phyloP scores from a whole-genome alignment of 768 basidiomycete genomes.

The Xerocomus potaroensis region DNA sequence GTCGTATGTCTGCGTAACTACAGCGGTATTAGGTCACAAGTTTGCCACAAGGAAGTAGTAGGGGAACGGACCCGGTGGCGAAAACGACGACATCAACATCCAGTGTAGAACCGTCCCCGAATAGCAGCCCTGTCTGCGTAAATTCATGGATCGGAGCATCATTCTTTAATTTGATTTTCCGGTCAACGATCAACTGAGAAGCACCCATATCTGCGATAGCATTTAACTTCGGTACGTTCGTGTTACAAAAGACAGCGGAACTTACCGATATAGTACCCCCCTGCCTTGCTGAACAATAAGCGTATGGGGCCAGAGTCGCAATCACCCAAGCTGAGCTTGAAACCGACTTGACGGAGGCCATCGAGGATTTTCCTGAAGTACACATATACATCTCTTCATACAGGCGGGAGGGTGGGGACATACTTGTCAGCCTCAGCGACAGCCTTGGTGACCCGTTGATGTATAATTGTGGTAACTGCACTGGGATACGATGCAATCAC shows the following conservation, averaged over 20 bases:
- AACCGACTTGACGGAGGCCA: slow-evolving; percentile 53
- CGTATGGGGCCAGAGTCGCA: slow-evolving; percentile 49
- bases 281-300: slow-evolving; percentile 44
- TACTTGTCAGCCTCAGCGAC: slow-evolving; percentile 58
- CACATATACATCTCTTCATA: background rate
- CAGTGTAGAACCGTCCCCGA: slow-evolving; percentile 34
- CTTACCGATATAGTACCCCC: slow-evolving; percentile 67
- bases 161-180: slow-evolving; percentile 43
- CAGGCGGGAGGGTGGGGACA: slow-evolving; percentile 7
- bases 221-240: background rate
- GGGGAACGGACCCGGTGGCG: slow-evolving; percentile 25
- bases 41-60: background rate
- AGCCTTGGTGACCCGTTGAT: slow-evolving; percentile 34
- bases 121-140: slow-evolving; percentile 24
- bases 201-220: slow-evolving; percentile 36
- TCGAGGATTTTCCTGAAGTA: slow-evolving; percentile 46
- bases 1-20: slow-evolving; percentile 22
- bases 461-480: slow-evolving; percentile 25
- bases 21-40: background rate
- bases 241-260: background rate
- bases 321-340: slow-evolving; percentile 48
- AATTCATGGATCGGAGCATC: slow-evolving; percentile 30
- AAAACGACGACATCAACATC: slow-evolving; percentile 41
- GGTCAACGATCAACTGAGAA: slow-evolving; percentile 40
- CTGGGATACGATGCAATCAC: slow-evolving; percentile 46